Evolutionary conservation across 1,284 basidiomycete genomes (phyloP), one percentile per base, ranked within the genome.

Genomic region (Leccinum pachyderme): DNA sequence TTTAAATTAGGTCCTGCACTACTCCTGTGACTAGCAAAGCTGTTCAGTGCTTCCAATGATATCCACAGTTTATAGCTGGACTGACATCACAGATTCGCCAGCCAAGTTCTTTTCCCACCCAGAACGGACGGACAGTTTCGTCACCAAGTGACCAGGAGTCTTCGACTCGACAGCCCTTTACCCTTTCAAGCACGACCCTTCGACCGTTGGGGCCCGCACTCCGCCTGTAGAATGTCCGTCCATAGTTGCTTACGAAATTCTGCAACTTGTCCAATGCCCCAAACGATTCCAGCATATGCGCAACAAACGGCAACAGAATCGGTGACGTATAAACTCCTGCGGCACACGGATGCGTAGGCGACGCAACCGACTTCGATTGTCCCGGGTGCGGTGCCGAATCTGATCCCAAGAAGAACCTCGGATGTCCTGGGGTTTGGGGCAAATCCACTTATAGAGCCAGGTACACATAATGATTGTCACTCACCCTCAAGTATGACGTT

Each of bases 381-480:
- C 86, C 79, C 2, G 91, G 88, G 72, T 99, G 97, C 27, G 97
- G 97, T 1, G 97, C 97, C 31, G 92, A 95, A 74, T 99, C 97
- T 18, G 94, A 97, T 15, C 97, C 97, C 47, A 99, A 80, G 84
- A 99, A 99, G 77, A 99, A 99, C 55, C 93, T 88, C 2, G 93
- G 89, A 72, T 98, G 93, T 2, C 96, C 93, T 88, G 25, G 53
- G 47, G 46, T 61, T 54, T 18, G 29, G 22, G 52, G 12, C 37
- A 25, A 45, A 39, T 39, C 41, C 41, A 48, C 45, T 13, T 45
- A 44, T 37, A 3, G 48, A 33, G 33, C 15, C 27, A 3, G 6
- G 6, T 7, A 53, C 2, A 51, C 25, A 48, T 29, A 41, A 31
- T 18, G 22, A 32, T 31, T 18, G 18, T 18, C 18, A 54, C 72